Percentiles rank a stretch among this genome's conserved stretches.
These are phyloP conservation scores for Mucor velutinosus DNA, from an alignment of 371 early-diverging fungal species.

Conservation along the genomic window DNA sequence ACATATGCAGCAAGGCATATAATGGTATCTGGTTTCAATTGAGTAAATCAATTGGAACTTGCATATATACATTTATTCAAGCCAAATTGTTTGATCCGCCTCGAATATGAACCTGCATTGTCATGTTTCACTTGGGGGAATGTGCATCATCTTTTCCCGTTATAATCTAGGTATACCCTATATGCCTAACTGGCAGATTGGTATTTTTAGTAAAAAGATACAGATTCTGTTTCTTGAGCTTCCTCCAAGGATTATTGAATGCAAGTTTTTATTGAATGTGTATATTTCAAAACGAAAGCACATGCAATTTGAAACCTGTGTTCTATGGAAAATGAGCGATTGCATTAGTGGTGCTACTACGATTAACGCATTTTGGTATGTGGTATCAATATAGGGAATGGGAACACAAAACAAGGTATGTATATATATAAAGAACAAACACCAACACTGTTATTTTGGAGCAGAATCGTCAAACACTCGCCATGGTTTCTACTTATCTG, in stretches of 20 bases:
- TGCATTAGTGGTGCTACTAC: background rate
- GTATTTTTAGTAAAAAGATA: background rate
- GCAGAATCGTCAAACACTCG: background rate
- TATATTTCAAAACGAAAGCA: background rate
- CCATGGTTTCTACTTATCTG: background rate
- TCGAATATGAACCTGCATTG: background rate
- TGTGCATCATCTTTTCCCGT: background rate
- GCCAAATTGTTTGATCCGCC: background rate
- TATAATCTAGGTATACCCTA: background rate
- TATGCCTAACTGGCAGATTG: background rate
- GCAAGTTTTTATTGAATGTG: background rate
- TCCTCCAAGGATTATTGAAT: background rate
- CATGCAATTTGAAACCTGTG: background rate
- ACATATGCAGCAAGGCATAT: too few species aligned
- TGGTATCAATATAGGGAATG: background rate
- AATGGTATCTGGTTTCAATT: too few species aligned
- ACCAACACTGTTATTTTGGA: background rate
- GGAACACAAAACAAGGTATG: background rate
- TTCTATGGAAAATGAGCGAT: background rate
- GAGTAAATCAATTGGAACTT: background rate
- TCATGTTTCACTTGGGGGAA: background rate
- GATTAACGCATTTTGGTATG: background rate
- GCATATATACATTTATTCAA: background rate
- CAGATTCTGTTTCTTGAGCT: background rate
- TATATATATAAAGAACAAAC: background rate